Evolutionary conservation across 306 rosid species (phyloP), one percentile per base, ranked within the genome.

Genomic region (Inga leiocalycina): DNA sequence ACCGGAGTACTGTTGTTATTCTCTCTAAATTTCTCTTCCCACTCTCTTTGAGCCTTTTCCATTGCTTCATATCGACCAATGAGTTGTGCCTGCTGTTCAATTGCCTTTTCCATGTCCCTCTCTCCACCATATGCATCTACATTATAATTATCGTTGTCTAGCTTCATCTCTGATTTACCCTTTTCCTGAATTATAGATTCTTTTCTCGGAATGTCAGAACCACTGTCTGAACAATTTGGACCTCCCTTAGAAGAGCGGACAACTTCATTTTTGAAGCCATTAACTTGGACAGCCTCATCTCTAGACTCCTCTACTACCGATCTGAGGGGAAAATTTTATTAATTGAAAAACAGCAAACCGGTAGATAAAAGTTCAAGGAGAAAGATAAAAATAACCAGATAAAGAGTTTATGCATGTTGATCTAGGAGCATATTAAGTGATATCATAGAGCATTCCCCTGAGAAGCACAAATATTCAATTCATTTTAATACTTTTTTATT

Each of bases 21-120:
- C 88, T 93, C 99, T 92, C 93, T 90, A 84, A 84, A 93, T 88
- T 91, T 96, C 89, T 96, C 97, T 87, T 96, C 99, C 98, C 98
- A 93, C 69, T 92, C 93, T 74, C 93, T 90, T 86, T 96, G 98
- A 85, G 92, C 96, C 85, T 91, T 89, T 76, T 93, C 99, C 98
- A 96, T 90, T 83, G 91, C 97, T 90, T 91, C 97, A 87, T 91
- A 90, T 76, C 46, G 90, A 65, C 88, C 96, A 84, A 96, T 89
- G 68, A 92, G 98, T 83, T 89, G 91, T 37, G 92, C 94, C 74
- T 87, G 98, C 77, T 86, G 89, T 84, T 93, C 86, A 76, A 96
- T 89, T 74, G 98, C 94, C 85, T 90, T 87, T 79, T 91, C 92
- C 97, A 93, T 93, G 87, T 87, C 91, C 82, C 75, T 83, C 17